Evolutionary conservation across 169 alveolate genomes (phyloP), one percentile per base, ranked within the genome.

Genomic region (Eimeria falciformis): DNA sequence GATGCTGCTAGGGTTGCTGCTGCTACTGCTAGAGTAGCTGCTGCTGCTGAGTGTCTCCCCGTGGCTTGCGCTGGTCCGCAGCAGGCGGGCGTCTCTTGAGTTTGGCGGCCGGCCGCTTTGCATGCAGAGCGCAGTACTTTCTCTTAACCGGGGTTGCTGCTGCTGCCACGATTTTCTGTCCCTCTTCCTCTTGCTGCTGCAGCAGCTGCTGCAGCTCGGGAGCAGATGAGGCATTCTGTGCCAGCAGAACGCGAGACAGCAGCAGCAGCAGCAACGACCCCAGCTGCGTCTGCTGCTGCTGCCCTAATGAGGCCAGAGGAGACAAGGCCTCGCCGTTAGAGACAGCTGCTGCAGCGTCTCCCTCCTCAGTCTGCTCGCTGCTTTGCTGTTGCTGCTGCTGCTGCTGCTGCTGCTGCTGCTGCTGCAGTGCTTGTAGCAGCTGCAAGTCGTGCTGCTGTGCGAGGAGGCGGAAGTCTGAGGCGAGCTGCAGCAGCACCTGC

Each of bases 241-340:
- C 73, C 25, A n/a, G 11, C 37, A 62, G n/a, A 0, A 62, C 73
- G n/a, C 73, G 73, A 14, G 73, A 14, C 25, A 62, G 73, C 73
- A 62, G 73, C n/a, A 62, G 46, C 73, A 62, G 73, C 73, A 62
- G 73, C 73, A 62, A n/a, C 73, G 73, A 62, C 37, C 37, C 73
- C 17, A 62, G 29, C 73, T 62, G 73, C 73, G 73, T 29, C 73
- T 62, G 37, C 29, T 14, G 73, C 25, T 62, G 17, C 5, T 62
- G 73, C 62, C 14, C n/a, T 14, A 50, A 14, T 11, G 62, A 50
- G 62, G n/a, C n/a, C 62, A 11, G 7, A 50, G 62, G 62, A 7
- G 62, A 50, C 62, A 50, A 7, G n/a, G n/a, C n/a, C n/a, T n/a
- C n/a, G n/a, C n/a, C n/a, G n/a, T n/a, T n/a, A n/a, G n/a, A n/a